Evolutionary conservation across 2,329 filamentous ascomycete species (phyloP), one percentile per base, ranked within the genome.

Genomic region (Cladosporium sp.): DNA sequence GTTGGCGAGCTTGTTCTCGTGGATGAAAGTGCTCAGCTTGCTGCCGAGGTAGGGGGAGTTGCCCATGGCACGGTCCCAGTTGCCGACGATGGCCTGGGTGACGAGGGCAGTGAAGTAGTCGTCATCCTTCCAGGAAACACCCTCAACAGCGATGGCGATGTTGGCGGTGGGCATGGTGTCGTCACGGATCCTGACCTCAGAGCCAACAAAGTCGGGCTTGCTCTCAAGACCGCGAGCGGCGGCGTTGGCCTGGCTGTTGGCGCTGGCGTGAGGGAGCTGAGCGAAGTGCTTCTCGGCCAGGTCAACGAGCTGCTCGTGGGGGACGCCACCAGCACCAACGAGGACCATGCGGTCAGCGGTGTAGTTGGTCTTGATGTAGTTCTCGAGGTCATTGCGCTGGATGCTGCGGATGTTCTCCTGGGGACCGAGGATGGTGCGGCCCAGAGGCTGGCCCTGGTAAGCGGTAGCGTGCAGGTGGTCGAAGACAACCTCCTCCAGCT

Each of bases 341-440:
- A 98, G 86, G 61, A 98, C 92, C 92, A 98, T 98, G 74, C 95
- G 91, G 78, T 98, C 93, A 61, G 93, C 92, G 54, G 91, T 96
- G 82, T 98, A 98, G 84, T 98, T 98, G 77, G 83, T 93, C 82
- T 95, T 95, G 82, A 98, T 97, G 79, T 98, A 98, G 79, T 87
- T 87, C 73, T 80, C 78, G 63, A 98, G 82, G 75, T 98, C 92
- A 66, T 89, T 83, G 67, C 90, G 86, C 74, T 87, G 86, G 76
- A 98, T 98, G 74, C 86, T 90, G 73, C 90, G 84, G 74, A 98
- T 98, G 82, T 98, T 98, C 81, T 98, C 85, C 76, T 90, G 91
- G 63, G 93, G 93, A 63, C 93, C 93, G 60, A 98, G 84, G 72
- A 98, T 98, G 65, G 93, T 98, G 72, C 93, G 91, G 74, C 93